Percentiles rank a stretch among this genome's conserved stretches.
Conservation (phyloP, 2,329 filamentous ascomycete species). For the Diplodia mutila region DNA sequence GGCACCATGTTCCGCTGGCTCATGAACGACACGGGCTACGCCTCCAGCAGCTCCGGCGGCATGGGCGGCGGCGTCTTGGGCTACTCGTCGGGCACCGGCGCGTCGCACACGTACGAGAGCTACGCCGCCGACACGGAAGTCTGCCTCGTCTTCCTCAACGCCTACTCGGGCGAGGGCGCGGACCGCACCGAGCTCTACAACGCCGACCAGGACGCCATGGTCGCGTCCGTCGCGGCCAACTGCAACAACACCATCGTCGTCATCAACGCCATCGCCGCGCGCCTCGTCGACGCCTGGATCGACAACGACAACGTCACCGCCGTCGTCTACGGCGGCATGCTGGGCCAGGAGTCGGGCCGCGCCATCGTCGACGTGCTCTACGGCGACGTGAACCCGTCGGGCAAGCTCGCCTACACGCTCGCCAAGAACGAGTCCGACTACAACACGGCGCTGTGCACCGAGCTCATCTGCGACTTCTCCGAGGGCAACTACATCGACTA, state of each 20-base stretch:
- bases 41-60: neutral
- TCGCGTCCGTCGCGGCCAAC: slow-evolving; percentile 70
- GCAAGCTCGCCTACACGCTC: slow-evolving; percentile 85
- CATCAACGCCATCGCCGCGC: slow-evolving; percentile 45
- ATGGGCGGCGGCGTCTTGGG: neutral
- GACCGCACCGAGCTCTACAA: slow-evolving; percentile 25
- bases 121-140: slow-evolving; percentile 16
- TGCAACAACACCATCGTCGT: slow-evolving; percentile 70
- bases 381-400: slow-evolving; percentile 75
- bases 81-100: slow-evolving; percentile 12
- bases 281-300: slow-evolving; percentile 26
- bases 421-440: slow-evolving; percentile 74
- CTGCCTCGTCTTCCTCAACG: slow-evolving; percentile 27
- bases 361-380: slow-evolving; percentile 80
- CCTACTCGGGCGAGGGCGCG: slow-evolving; percentile 24
- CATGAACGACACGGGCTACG: slow-evolving; percentile 24
- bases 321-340: slow-evolving; percentile 24
- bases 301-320: slow-evolving; percentile 26
- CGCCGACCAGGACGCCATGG: slow-evolving; percentile 57
- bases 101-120: slow-evolving; percentile 27
- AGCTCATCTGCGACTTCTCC: slow-evolving; percentile 32
- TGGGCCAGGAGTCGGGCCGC: slow-evolving; percentile 69
- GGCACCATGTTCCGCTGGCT: slow-evolving; percentile 23
- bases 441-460: slow-evolving; percentile 21
- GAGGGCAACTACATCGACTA: slow-evolving; percentile 54